Evolutionary conservation across 2,329 filamentous ascomycete species (phyloP).

Genomic region (Didymella glomerata): DNA sequence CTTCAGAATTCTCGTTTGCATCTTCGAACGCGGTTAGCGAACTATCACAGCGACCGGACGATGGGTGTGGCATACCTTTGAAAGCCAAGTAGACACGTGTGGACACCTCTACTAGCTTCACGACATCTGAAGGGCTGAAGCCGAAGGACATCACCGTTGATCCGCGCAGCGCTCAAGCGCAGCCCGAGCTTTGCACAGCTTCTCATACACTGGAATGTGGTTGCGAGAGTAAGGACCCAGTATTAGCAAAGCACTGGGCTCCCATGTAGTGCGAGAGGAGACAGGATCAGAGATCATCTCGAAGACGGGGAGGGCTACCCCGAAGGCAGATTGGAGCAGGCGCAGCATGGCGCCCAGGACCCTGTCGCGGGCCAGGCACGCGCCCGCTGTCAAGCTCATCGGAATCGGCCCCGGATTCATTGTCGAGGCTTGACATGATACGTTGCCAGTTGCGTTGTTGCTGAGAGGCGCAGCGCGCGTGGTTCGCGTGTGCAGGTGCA

Average conservation of each 20-base stretch:
- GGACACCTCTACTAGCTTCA: slow-evolving; percentile 45
- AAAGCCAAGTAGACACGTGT: slow-evolving; percentile 46
- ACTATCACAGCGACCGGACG: neutral
- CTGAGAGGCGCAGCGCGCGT: neutral
- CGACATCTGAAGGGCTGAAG: slow-evolving; percentile 41
- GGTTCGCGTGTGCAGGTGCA: slow-evolving; percentile 13
- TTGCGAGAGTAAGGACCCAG: neutral
- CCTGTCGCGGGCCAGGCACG: slow-evolving; percentile 19
- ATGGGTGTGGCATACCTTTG: slow-evolving; percentile 35
- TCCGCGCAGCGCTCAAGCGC: slow-evolving; percentile 43
- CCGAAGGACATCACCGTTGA: slow-evolving; percentile 41
- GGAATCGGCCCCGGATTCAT: neutral
- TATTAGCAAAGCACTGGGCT: neutral
- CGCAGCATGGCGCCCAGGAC: slow-evolving; percentile 24
- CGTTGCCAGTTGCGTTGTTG: neutral
- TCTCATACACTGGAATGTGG: slow-evolving; percentile 35
- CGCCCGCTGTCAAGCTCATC: slow-evolving; percentile 10
- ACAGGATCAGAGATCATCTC: slow-evolving; percentile 24
- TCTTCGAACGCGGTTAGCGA: slow-evolving; percentile 31
- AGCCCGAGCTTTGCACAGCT: slow-evolving; percentile 22
- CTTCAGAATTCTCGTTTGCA: slow-evolving; percentile 47
- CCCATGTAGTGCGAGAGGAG: slow-evolving; percentile 13
- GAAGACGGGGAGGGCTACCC: slow-evolving; percentile 22
- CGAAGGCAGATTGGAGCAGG: slow-evolving; percentile 24
- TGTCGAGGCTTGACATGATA: neutral